Evolutionary conservation across 139 green algal genomes (phyloP).

Genomic region (Chlamydomonas asymmetrica): DNA sequence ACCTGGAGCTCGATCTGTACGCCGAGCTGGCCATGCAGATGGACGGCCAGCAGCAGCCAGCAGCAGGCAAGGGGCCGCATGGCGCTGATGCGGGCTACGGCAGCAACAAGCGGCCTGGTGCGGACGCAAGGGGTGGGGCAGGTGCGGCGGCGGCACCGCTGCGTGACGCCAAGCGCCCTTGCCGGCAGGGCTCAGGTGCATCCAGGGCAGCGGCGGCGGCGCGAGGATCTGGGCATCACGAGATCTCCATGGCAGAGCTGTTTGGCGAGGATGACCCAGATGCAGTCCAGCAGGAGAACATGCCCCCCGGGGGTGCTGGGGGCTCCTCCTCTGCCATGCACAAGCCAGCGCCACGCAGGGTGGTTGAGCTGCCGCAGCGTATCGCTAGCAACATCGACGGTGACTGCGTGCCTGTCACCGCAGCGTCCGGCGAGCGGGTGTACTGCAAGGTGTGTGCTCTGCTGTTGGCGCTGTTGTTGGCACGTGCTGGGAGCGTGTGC

Average conservation of each 20-base stretch:
- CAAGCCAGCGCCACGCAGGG: not conserved
- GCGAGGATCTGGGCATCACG: not conserved
- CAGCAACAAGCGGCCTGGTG: too few species aligned
- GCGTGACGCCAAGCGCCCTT: not conserved
- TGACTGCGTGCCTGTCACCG: slow-evolving; percentile 1
- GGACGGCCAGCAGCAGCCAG: not conserved
- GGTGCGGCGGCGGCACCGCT: not conserved
- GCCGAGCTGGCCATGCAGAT: too few species aligned
- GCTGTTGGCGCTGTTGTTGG: too few species aligned
- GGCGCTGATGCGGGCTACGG: not conserved
- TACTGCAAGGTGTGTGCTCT: too few species aligned
- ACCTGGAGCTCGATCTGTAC: too few species aligned
- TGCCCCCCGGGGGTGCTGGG: not conserved
- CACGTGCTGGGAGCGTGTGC: too few species aligned
- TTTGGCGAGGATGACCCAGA: slow-evolving; percentile 7
- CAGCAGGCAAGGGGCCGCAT: not conserved
- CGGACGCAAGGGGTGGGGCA: too few species aligned
- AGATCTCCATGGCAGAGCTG: slow-evolving; percentile 16
- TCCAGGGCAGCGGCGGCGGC: too few species aligned
- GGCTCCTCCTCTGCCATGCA: not conserved
- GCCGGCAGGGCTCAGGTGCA: not conserved
- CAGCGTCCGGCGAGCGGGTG: slow-evolving; percentile 20
- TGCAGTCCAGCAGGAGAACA: not conserved
- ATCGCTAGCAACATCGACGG: not conserved
- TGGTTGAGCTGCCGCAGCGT: slow-evolving; percentile 12